Conservation (phyloP, 2,329 filamentous ascomycete genomes). For the Zymoseptoria tritici region DNA sequence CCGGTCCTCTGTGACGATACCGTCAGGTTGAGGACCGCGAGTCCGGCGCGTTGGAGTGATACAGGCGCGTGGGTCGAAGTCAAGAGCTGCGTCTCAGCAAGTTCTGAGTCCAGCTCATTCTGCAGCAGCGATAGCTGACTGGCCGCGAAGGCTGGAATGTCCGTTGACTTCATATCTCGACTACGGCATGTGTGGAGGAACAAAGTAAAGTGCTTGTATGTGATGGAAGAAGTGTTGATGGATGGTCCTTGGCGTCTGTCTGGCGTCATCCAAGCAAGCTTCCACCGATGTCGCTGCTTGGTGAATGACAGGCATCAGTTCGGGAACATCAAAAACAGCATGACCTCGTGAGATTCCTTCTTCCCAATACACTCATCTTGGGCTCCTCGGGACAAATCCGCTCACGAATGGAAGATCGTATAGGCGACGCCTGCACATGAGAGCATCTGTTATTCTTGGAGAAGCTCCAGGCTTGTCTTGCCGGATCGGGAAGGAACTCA, state of each 20-base stretch:
- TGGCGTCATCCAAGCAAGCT: not conserved
- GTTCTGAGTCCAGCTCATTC: slow-evolving; percentile 64
- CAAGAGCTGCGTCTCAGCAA: slow-evolving; percentile 60
- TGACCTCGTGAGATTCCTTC: not conserved
- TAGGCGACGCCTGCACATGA: too few relatives aligned
- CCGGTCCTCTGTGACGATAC: slow-evolving; percentile 75
- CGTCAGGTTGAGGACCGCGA: slow-evolving; percentile 69
- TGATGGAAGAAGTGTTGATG: too few relatives aligned
- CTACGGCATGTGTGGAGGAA: not conserved
- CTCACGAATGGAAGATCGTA: too few relatives aligned
- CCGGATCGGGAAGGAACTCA: not conserved
- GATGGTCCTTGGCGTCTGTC: not conserved
- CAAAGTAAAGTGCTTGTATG: too few relatives aligned
- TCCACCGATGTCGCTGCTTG: not conserved
- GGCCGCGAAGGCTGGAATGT: slow-evolving; percentile 61
- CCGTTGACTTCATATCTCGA: slow-evolving; percentile 22
- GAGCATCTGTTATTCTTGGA: too few relatives aligned
- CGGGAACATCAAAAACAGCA: not conserved
- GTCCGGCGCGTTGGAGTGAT: slow-evolving; percentile 65
- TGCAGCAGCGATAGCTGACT: slow-evolving; percentile 65
- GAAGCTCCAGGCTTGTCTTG: too few relatives aligned
- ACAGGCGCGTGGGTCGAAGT: slow-evolving; percentile 61
- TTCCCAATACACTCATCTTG: not conserved
- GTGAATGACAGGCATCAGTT: not conserved
- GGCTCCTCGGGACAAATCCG: not conserved